Evolutionary conservation across 129 eudicot species (phyloP).

Genomic region (Helianthus annuus): HanXRQr2.0-SUNRISE NC_035448.2:143512513-143513012

Average conservation of each 20-base stretch:
- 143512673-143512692: constrained; percentile 78
- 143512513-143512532: constrained; percentile 98
- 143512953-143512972: constrained; percentile 95
- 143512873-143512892: neutral
- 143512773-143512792: constrained; percentile 99
- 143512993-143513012: constrained; percentile 92
- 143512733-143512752: constrained; percentile 12
- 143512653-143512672: constrained; percentile 95
- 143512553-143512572: constrained; percentile 99
- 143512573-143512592: constrained; percentile 70
- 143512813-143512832: constrained; percentile 99
- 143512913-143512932: constrained; percentile 11
- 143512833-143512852: constrained; percentile 96
- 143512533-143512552: constrained; percentile 99
- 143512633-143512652: constrained; percentile 81
- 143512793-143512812: constrained; percentile 99
- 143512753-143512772: constrained; percentile 72
- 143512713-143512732: neutral
- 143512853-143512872: constrained; percentile 6
- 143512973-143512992: constrained; percentile 99
- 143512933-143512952: constrained; percentile 93
- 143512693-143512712: neutral
- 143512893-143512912: constrained; percentile 16
- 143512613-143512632: constrained; percentile 84
- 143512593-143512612: constrained; percentile 91